Evolutionary conservation across 306 rosid genomes (phyloP), one percentile per base, ranked within the genome.

Genomic region (Malus sylvestris): DNA sequence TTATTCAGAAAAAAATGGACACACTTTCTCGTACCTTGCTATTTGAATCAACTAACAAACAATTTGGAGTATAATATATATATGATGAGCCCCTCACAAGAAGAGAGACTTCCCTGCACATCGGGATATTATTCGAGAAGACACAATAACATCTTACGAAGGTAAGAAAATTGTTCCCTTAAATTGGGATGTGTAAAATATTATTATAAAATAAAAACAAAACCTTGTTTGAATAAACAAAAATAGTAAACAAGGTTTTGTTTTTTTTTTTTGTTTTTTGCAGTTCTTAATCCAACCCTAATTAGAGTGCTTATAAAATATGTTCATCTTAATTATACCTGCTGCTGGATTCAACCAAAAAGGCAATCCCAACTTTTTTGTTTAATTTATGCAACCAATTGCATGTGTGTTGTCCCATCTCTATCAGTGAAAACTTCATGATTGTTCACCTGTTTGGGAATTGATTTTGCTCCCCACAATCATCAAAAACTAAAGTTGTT

Each of bases 401-500:
- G 73, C 18, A 84, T 77, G 80, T 67, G 61, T 57, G 69, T 74
- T 25, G 96, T 79, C 68, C 84, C 40, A 83, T 93, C 89, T 83
- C 81, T 76, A 82, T 89, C 89, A 76, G 72, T 81, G 13, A 88
- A 83, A 90, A 87, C 82, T 85, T 83, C 76, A 94, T 91, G 90
- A 91, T 88, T 82, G 78, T 84, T 90, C 64, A 74, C 87, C 86
- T 87, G 94, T 86, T 85, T 85, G 86, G 86, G 77, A 82, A 78
- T 78, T 82, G 86, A 82, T 82, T 82, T 82, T 85, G 85, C 67
- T 87, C 97, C 98, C 97, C 96, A 94, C 96, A 91, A 83, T 75
- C 83, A 86, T 78, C 81, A 85, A 87, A 83, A 87, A 83, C 42
- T 77, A 85, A 85, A 89, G 90, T 79, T 60, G 82, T 75, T 90